phyloP scores from a whole-genome alignment of 2,329 filamentous ascomycete genomes.

The Berkeleyomyces rouxiae region DNA sequence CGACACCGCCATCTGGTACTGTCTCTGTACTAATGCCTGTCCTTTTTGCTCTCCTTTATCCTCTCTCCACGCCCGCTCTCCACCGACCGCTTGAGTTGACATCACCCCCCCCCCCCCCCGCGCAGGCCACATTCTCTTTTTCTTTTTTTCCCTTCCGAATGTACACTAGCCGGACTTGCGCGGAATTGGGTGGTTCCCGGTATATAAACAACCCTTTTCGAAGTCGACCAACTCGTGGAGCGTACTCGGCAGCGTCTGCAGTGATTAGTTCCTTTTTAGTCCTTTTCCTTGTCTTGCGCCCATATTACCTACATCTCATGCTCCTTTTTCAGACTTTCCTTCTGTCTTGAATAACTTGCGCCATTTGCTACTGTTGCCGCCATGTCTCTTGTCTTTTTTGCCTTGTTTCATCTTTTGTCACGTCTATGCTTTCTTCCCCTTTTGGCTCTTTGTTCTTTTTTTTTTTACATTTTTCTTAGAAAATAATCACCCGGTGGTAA shows the following conservation, averaged over 20 bases:
- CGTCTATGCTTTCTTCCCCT: background rate
- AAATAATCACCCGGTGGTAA: background rate
- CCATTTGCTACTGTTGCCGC: background rate
- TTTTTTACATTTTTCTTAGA: background rate
- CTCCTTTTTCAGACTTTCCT: background rate
- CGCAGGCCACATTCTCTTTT: background rate
- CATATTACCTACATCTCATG: constrained; percentile 1
- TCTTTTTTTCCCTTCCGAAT: background rate
- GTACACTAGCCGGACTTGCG: background rate
- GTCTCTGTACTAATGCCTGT: background rate
- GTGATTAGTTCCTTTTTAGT: constrained; percentile 4
- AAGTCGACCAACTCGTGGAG: background rate
- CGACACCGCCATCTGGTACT: background rate
- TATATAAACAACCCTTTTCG: background rate
- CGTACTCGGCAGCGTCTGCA: background rate
- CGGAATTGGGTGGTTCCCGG: background rate
- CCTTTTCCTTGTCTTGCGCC: constrained; percentile 5
- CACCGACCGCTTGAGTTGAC: background rate
- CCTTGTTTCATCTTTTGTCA: background rate
- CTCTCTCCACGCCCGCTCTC: background rate
- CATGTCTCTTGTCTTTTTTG: background rate
- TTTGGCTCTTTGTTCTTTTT: background rate
- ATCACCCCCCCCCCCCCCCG: background rate
- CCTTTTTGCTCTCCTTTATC: background rate
- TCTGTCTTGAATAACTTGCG: background rate